These are phyloP conservation scores for Ophiostoma quercus DNA, from an alignment of 2,329 filamentous ascomycete genomes.

Conservation along the genomic window DNA sequence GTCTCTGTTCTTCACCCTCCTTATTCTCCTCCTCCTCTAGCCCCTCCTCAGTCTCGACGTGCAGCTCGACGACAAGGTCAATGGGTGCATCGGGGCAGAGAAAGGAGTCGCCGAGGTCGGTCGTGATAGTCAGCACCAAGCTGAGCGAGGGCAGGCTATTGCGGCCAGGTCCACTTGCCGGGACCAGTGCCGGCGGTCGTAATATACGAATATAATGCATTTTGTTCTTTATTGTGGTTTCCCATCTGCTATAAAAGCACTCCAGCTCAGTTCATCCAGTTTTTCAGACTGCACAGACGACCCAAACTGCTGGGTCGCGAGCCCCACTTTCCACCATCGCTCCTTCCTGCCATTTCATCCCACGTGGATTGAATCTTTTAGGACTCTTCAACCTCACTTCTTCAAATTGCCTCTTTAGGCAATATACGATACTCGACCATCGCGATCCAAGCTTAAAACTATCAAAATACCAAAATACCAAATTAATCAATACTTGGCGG, in stretches of 20 bases:
- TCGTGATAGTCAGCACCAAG: conserved; percentile 51
- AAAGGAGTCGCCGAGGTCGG: conserved; percentile 53
- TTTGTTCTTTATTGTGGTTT: not conserved
- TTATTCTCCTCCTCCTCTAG: not conserved
- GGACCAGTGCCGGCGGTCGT: conserved; percentile 39
- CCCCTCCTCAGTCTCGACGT: conserved; percentile 22
- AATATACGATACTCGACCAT: too few species aligned
- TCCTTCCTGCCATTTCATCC: conserved; percentile 1
- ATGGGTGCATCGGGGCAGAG: conserved; percentile 44
- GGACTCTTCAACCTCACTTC: not conserved
- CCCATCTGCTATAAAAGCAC: not conserved
- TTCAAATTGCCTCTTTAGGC: too few species aligned
- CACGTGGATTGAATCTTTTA: not conserved
- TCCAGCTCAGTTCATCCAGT: not conserved
- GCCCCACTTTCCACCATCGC: conserved; percentile 9
- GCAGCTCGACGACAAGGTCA: conserved; percentile 36
- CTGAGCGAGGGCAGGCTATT: conserved; percentile 34
- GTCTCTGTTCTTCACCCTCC: not conserved
- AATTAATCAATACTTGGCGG: not conserved
- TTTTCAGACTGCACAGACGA: conserved; percentile 5
- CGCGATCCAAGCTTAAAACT: too few species aligned
- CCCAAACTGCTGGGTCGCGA: conserved; percentile 12
- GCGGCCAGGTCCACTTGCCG: conserved; percentile 1
- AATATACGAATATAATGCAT: conserved; percentile 58
- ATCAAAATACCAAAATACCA: not conserved